Evolutionary conservation across 805 yeast genomes (phyloP).

Genomic region (Wickerhamiella nectarea): DNA sequence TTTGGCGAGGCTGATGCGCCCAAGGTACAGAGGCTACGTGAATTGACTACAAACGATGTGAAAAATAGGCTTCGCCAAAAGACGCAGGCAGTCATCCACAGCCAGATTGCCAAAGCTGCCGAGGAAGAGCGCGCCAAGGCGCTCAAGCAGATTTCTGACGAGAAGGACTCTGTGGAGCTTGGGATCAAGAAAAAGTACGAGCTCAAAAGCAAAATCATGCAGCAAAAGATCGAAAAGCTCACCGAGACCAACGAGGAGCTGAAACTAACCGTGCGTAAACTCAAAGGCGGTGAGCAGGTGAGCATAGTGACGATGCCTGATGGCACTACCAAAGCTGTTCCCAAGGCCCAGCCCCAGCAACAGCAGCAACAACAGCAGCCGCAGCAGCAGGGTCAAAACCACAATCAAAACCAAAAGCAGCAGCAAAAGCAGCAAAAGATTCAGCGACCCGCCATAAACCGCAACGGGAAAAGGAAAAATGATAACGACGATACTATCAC

Average conservation of each 20-base stretch:
- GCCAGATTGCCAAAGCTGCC: constrained; percentile 7
- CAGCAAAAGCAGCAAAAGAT: background rate
- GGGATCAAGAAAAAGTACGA: constrained; percentile 15
- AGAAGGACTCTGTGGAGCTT: constrained; percentile 8
- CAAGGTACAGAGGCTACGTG: constrained; percentile 9
- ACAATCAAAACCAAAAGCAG: background rate
- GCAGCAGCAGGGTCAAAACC: background rate
- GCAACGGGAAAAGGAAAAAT: too few species aligned
- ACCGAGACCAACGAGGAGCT: constrained; percentile 28
- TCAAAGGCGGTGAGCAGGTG: constrained; percentile 16
- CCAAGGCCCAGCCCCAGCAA: background rate
- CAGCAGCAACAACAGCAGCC: constrained; percentile 1
- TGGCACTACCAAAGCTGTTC: constrained; percentile 11
- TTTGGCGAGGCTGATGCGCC: constrained; percentile 6
- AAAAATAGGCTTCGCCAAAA: constrained; percentile 15
- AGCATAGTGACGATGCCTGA: constrained; percentile 8
- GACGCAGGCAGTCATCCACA: constrained; percentile 14
- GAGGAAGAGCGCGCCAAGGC: constrained; percentile 13
- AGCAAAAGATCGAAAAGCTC: constrained; percentile 39
- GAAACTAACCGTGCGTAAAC: constrained; percentile 15
- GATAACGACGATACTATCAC: too few species aligned
- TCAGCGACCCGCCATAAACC: too few species aligned
- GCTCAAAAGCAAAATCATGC: constrained; percentile 32
- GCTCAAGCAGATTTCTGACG: constrained; percentile 14
- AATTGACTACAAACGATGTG: constrained; percentile 12